Evolutionary conservation across 1,139 yeast genomes (phyloP), one percentile per base, ranked within the genome.

Genomic region (Petasospora rhodanensis): DNA sequence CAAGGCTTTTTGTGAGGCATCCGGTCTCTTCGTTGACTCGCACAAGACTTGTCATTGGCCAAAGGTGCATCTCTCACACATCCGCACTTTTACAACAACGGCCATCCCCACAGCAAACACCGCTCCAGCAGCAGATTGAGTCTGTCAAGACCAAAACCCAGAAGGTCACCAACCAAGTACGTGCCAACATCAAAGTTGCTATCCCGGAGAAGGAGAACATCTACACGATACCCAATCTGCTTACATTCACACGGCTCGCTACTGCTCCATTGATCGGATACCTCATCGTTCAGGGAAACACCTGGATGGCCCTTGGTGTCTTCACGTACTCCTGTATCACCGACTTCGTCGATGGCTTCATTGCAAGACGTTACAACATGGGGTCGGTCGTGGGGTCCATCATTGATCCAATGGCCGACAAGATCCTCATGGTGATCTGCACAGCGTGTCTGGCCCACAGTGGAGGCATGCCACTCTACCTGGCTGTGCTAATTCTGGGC

Each of bases 351-450:
- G 99, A 93, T 56, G 98, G 99, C 0, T 84, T 62, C 52, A 75
- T 93, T 45, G 98, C 99, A 8, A 68, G 99, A 34, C 71, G 61
- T 41, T 89, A 61, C 64, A 78, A 86, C 36, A 66, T 82, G 71
- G 75, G 77, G 49, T 79, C 95, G 1, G 79, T 84, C 2, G 73
- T 89, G 5, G 99, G 99, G 0, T 82, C 96, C 0, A 80, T 93
- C 14, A 65, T 93, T 26, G 99, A 93, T 52, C 98, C 99, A 0
- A 70, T 87, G 64, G 99, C 98, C 0, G 99, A 93, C 55, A 93
- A 93, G 57, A 65, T 84, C 16, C 65, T 93, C 28, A 86, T 93
- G 96, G 73, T 93, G 26, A 76, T 84, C 0, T 76, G 95, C 35
- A 87, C 97, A 0, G 66, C 79, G 0, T 76, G 95, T 34, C 62